Evolutionary conservation across 2,329 filamentous ascomycete genomes (phyloP), one percentile per base, ranked within the genome.

Genomic region (Microthyrium microscopicum): DNA sequence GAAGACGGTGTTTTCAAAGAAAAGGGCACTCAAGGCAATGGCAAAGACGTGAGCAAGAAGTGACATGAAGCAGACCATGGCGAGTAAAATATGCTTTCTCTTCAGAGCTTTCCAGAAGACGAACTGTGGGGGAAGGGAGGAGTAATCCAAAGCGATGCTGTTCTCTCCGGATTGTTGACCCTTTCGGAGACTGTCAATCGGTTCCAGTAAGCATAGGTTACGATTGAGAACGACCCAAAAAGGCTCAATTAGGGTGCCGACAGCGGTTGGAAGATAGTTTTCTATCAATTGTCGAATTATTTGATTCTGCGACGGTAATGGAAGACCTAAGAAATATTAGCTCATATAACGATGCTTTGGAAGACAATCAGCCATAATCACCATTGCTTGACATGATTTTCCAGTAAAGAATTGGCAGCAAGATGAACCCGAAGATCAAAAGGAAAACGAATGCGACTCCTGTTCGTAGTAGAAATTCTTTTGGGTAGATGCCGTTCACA

Each of bases 231-330:
- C 42, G 0, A 70, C 48, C 62, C 70, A 71, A 1, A 67, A 55
- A 0, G 70, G 69, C 22, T 76, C 70, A 0, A 73, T 52, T 0
- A 72, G 33, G 0, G 70, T 73, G 0, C 68, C 63, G 3, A 73
- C 50, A 0, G 58, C 52, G 0, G 66, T 72, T 0, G 70, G 70
- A 0, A 73, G 46, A 31, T 71, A 73, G 29, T 59, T 62, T 28
- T 58, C 50, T 1, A 63, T 13, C 1, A 64, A 29, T 21, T 63
- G 55, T 11, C 51, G 49, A 0, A 60, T 44, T 19, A 62, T 41
- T 0, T 41, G 44, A n/a, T 46, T 53, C 0, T 42, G 29, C 0
- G 55, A 56, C 0, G 56, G 54, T 2, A 56, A 33, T 1, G 51
- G 36, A 3, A 63, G 33, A 3, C 58, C 55, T 56, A 30, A 5